phyloP scores from a whole-genome alignment of 805 yeast species.

The Ogataea degrootiae region DNA sequence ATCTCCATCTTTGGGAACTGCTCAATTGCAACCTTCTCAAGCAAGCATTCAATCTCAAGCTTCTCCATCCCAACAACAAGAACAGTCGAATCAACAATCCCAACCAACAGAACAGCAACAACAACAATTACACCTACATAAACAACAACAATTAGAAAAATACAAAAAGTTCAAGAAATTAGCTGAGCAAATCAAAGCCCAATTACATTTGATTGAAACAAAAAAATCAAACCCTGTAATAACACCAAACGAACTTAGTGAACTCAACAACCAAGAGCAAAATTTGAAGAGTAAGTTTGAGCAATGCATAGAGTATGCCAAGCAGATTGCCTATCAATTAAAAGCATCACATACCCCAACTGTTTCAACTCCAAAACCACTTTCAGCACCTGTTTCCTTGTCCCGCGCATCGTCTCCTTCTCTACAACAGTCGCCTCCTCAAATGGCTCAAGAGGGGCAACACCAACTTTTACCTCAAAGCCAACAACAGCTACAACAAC shows the following conservation, averaged over 20 bases:
- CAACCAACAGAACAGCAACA: slow-evolving; percentile 5
- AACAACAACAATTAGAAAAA: slow-evolving; percentile 29
- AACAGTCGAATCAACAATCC: slow-evolving; percentile 9
- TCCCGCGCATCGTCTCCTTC: background rate
- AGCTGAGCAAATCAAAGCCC: slow-evolving; percentile 45
- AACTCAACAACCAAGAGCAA: slow-evolving; percentile 43
- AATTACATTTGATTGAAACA: slow-evolving; percentile 44
- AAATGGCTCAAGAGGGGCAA: slow-evolving; percentile 9
- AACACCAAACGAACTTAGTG: slow-evolving; percentile 40
- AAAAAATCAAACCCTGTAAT: slow-evolving; percentile 40
- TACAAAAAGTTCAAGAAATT: slow-evolving; percentile 41
- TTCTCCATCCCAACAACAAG: background rate
- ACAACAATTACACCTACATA: slow-evolving; percentile 19
- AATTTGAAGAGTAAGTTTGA: slow-evolving; percentile 42
- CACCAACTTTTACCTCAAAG: too few relatives aligned
- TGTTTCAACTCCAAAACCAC: background rate
- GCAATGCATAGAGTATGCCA: slow-evolving; percentile 38
- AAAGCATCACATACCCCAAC: slow-evolving; percentile 1
- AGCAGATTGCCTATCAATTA: slow-evolving; percentile 42
- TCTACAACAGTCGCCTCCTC: background rate
- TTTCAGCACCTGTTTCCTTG: too few relatives aligned
- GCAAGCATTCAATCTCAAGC: too few relatives aligned
- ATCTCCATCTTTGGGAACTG: too few relatives aligned
- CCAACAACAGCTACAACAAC: too few relatives aligned
- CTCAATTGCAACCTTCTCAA: too few relatives aligned